A percentile compares a stretch with the other conserved stretches of the same genome.
Evolutionary conservation across 1,284 basidiomycete species (phyloP).

Genomic region (Porogramme epimiltina): DNA sequence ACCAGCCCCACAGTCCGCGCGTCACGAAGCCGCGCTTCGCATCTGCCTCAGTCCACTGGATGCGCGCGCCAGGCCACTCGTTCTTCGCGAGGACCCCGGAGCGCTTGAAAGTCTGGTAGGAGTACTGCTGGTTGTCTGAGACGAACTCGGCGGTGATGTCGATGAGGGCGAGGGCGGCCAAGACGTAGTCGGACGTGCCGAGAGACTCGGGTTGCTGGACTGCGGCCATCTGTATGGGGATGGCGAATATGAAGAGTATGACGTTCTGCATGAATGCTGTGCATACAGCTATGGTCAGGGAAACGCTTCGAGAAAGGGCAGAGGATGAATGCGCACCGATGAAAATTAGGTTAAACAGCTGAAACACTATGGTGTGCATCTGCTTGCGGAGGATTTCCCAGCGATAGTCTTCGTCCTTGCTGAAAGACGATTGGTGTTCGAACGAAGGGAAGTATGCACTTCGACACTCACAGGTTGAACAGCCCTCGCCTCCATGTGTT

Average conservation of each 20-base stretch:
- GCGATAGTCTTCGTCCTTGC: slow-evolving; percentile 87
- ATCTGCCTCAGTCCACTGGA: slow-evolving; percentile 68
- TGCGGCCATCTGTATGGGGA: slow-evolving; percentile 58
- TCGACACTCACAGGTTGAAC: slow-evolving; percentile 61
- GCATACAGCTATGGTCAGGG: not conserved
- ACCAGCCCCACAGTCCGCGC: slow-evolving; percentile 83
- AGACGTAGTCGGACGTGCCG: slow-evolving; percentile 62
- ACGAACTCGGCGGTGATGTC: slow-evolving; percentile 74
- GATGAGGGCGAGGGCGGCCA: slow-evolving; percentile 60
- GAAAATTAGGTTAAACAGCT: slow-evolving; percentile 81
- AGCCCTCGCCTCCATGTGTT: slow-evolving; percentile 87
- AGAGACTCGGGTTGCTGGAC: slow-evolving; percentile 58
- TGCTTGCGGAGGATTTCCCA: slow-evolving; percentile 79
- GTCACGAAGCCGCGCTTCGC: slow-evolving; percentile 84
- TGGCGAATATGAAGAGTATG: slow-evolving; percentile 74
- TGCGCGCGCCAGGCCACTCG: slow-evolving; percentile 68
- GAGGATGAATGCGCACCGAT: slow-evolving; percentile 49
- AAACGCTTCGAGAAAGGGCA: not conserved
- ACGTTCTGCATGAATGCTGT: slow-evolving; percentile 76
- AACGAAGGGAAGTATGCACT: no score
- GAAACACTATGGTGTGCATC: slow-evolving; percentile 73
- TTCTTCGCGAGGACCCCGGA: slow-evolving; percentile 43
- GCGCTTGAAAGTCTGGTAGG: slow-evolving; percentile 83
- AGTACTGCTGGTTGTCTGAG: slow-evolving; percentile 91
- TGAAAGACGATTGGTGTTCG: slow-evolving; percentile 20